Conservation (phyloP, 345 rosid species). For the Clarkia xantiana region DNA sequence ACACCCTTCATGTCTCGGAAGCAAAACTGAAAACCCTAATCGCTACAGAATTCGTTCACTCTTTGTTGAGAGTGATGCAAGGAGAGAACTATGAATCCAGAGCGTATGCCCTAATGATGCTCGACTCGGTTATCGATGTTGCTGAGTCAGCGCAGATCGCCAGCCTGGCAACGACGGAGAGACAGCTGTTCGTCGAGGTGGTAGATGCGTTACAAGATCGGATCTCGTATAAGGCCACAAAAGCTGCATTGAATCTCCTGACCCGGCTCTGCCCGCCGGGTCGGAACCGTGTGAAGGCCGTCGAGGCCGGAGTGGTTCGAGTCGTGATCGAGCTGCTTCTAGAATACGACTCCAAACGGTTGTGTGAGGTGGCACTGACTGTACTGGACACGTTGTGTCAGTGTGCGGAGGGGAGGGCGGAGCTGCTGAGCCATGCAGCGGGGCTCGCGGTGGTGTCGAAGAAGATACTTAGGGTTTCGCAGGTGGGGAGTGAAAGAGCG, state of each 20-base stretch:
- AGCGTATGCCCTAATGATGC: constrained; percentile 29
- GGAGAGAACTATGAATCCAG: constrained; percentile 32
- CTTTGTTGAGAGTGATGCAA: constrained; percentile 40
- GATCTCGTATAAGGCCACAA: constrained; percentile 46
- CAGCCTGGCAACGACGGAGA: no score
- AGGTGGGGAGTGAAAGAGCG: constrained; percentile 43
- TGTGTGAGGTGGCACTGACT: constrained; percentile 31
- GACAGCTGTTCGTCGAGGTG: constrained; percentile 28
- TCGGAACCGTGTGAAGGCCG: constrained; percentile 55
- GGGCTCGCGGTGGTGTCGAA: constrained; percentile 62
- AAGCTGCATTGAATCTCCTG: constrained; percentile 40
- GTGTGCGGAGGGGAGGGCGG: constrained; percentile 73
- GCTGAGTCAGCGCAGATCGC: constrained; percentile 22
- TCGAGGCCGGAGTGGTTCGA: constrained; percentile 39
- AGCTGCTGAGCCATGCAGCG: constrained; percentile 44
- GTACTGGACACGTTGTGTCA: constrained; percentile 43
- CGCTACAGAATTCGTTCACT: constrained; percentile 29
- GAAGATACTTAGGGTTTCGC: constrained; percentile 64
- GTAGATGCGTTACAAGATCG: constrained; percentile 36
- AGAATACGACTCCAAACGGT: constrained; percentile 22
- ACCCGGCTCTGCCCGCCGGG: constrained; percentile 42
- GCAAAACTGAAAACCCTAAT: constrained; percentile 37
- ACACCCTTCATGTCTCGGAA: constrained; percentile 50
- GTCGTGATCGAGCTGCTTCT: constrained; percentile 58
- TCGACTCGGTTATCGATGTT: constrained; percentile 28